Evolutionary conservation across 2,329 filamentous ascomycete species (phyloP).

Genomic region (Clarireedia paspali): DNA sequence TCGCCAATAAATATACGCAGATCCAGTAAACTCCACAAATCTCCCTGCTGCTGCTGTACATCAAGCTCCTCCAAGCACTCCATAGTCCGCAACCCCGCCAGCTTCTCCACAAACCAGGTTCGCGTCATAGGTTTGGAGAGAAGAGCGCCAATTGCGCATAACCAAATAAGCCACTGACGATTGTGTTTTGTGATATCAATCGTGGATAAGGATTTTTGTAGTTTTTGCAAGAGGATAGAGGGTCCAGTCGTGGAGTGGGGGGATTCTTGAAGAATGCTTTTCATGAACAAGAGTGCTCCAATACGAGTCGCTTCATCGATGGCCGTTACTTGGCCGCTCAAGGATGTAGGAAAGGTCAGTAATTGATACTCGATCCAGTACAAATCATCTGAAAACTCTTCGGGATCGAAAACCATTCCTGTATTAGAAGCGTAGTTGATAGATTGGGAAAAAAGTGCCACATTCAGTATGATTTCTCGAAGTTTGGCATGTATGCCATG

Average conservation of each 20-base stretch:
- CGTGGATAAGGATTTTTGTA: slow-evolving; percentile 9
- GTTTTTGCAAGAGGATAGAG: slow-evolving; percentile 13
- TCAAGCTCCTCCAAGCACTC: background rate
- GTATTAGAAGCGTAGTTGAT: slow-evolving; percentile 9
- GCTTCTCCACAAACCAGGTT: slow-evolving; percentile 2
- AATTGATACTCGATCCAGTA: slow-evolving; percentile 18
- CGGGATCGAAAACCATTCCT: slow-evolving; percentile 9
- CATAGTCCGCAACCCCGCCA: background rate
- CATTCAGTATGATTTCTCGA: slow-evolving; percentile 9
- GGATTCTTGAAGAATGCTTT: slow-evolving; percentile 17
- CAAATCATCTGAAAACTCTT: slow-evolving; percentile 14
- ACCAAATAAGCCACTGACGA: slow-evolving; percentile 1
- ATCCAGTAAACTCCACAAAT: background rate
- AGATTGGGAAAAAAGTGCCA: slow-evolving; percentile 15
- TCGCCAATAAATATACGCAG: background rate
- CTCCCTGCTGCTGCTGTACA: background rate
- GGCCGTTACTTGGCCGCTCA: background rate
- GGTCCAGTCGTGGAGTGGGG: slow-evolving; percentile 14
- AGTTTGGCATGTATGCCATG: slow-evolving; percentile 7
- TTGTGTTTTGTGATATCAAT: background rate
- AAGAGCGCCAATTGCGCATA: slow-evolving; percentile 1
- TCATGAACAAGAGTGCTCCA: slow-evolving; percentile 16
- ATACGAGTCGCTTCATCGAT: slow-evolving; percentile 15
- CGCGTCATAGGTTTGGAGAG: background rate
- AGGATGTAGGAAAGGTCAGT: slow-evolving; percentile 11